phyloP scores from a whole-genome alignment of 495 filamentous ascomycete species.

The Tuber brumale region DNA sequence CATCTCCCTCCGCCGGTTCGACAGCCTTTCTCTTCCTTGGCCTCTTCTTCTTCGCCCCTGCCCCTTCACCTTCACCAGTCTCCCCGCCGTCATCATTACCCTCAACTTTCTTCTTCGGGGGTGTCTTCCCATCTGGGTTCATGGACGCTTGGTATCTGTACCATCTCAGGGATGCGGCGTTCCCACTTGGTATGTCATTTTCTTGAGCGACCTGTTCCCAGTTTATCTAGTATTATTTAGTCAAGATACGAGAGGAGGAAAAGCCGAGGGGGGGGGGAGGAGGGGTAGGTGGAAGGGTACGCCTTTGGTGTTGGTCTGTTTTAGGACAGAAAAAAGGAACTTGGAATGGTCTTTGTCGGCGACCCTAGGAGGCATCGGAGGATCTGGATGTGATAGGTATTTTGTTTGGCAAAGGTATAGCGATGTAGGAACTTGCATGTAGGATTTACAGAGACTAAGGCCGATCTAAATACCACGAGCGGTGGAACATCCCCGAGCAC shows the following conservation, averaged over 20 bases:
- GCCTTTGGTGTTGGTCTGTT: conserved; percentile 3
- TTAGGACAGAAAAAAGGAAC: conserved; percentile 10
- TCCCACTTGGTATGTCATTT: not conserved
- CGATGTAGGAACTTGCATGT: not conserved
- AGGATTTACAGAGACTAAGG: not conserved
- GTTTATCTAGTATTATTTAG: conserved; percentile 4
- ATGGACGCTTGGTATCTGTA: not conserved
- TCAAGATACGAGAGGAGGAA: not conserved
- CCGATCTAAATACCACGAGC: not conserved
- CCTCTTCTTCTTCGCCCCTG: not conserved
- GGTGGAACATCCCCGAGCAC: not conserved
- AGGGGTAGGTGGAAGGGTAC: not conserved
- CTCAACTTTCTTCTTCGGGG: not conserved
- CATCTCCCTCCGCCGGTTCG: not conserved
- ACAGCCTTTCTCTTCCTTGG: not conserved
- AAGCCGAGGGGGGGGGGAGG: not conserved
- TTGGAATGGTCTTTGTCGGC: not conserved
- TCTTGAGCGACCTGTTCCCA: conserved; percentile 9
- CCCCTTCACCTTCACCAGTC: not conserved
- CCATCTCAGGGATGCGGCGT: conserved; percentile 9
- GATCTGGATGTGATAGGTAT: not conserved
- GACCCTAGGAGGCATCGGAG: not conserved
- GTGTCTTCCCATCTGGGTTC: conserved; percentile 3
- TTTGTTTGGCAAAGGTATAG: not conserved
- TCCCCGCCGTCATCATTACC: not conserved